phyloP scores from a whole-genome alignment of 371 early-diverging fungal genomes.

The Massospora cicadina region DNA sequence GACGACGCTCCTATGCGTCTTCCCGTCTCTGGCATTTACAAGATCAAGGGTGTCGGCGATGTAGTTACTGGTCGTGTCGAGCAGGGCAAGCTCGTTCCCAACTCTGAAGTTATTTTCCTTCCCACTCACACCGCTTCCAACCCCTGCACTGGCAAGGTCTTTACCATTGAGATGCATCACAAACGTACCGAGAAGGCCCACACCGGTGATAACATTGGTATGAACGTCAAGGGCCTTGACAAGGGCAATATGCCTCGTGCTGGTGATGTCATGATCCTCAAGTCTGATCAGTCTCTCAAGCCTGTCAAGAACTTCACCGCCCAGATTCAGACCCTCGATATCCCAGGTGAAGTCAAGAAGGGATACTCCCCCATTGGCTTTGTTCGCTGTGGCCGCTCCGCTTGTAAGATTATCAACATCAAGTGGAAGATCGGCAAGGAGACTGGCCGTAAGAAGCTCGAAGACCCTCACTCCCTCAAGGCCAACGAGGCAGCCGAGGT shows the following conservation, averaged over 20 bases:
- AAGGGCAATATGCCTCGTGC: conserved; percentile 88
- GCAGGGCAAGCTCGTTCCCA: conserved; percentile 4
- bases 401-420: conserved; percentile 6
- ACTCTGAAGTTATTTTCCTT: conserved; percentile 8
- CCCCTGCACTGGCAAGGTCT: conserved; percentile 68
- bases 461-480: conserved; percentile 11
- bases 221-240: conserved; percentile 95
- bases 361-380: conserved; percentile 72
- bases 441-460: conserved; percentile 9
- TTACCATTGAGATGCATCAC: conserved; percentile 98
- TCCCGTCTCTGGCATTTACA: conserved; percentile 10
- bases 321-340: conserved; percentile 91
- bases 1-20: conserved; percentile 10
- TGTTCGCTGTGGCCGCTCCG: conserved; percentile 10
- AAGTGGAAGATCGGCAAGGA: conserved; percentile 10
- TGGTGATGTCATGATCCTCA: conserved; percentile 62
- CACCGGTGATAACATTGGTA: conserved; percentile 96
- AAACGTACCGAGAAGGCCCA: conserved; percentile 77
- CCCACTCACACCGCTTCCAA: conserved; percentile 8
- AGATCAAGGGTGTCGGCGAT: conserved; percentile 11
- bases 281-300: conserved; percentile 91
- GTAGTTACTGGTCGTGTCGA: conserved; percentile 9
- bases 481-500: conserved; percentile 10
- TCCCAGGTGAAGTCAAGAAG: conserved; percentile 82
- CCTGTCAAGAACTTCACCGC: conserved; percentile 92